Evolutionary conservation across 2,329 filamentous ascomycete genomes (phyloP), one percentile per base, ranked within the genome.

Genomic region (Nectriaceae sp.): DNA sequence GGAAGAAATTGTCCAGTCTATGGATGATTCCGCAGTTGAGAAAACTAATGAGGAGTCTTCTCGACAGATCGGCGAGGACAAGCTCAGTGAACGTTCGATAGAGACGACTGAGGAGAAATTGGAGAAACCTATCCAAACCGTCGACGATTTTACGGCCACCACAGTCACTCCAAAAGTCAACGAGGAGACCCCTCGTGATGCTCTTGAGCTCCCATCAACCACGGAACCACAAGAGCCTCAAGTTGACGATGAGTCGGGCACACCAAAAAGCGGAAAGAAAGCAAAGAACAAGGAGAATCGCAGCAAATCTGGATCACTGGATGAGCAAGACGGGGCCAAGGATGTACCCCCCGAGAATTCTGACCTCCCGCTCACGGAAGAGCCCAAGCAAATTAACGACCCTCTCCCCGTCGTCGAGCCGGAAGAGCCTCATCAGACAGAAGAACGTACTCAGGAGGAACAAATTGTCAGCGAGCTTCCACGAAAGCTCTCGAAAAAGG

Each of bases 281-380:
- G 53, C 53, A 6, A 63, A 60, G 54, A 65, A 60, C 45, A 59
- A 48, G 52, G 67, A 69, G 53, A 66, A 68, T 57, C 33, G 33
- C 33, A 60, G 59, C 43, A 62, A 61, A 42, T 55, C 60, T 22
- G 53, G 52, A 11, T 48, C 52, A 29, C 49, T 55, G n/a, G 33
- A 38, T 15, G 55, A 62, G 38, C 39, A 46, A 11, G 53, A 47
- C 3, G 26, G 45, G 18, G 16, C 40, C 18, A 54, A 52, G 21
- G 45, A 53, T 10, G 4, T 16, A 8, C 20, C 40, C 11, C 21
- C 37, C 18, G 55, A 61, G 35, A 47, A 22, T 11, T 33, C 36
- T 33, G 57, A 53, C 36, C 35, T 15, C 8, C 44, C 37, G 20
- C 46, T 44, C 5, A 46, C 44, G 11, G 41, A 57, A 35, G 55